Base-by-base conservation (phyloP, 257 asterid species). In the Penstemon davidsonii region DNA sequence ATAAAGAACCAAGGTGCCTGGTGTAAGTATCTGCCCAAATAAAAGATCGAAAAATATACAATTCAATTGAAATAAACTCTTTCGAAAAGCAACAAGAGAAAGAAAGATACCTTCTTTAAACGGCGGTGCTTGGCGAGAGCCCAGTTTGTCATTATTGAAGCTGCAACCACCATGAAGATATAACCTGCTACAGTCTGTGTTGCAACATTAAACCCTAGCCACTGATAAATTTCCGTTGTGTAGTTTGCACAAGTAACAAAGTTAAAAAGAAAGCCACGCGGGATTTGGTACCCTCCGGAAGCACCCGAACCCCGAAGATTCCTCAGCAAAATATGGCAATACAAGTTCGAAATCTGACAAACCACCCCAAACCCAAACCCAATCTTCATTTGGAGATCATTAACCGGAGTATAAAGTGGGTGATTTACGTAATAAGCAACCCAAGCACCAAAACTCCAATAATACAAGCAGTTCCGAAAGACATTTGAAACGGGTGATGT, bases 81-180 rank as follows among this genome's bases (percentile, higher is more conserved):
- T 64, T 56, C 19, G 5, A 42, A n/a, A 19, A 40, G 8, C 49
- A 57, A 66, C 60, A 40, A 65, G 66, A 50, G 40, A 53, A 64
- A 75, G 53, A 65, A 70, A 25, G 3, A 60, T 69, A 94, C 99
- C 97, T 83, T 94, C 82, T 74, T 91, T 44, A 94, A 76, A 46
- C 97, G 97, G 7, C 89, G 90, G 78, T 94, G 97, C 82, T 94
- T 94, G 62, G 86, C 93, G 13, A 94, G 95, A 53, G 99, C 96
- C 99, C 99, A 94, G 78, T 91, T 94, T 12, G 96, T 94, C 99
- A 94, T 94, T 68, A 94, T 94, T 76, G 87, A 66, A 70, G 96
- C 90, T 67, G 99, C 99, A 71, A 94, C 97, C 69, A 81, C 83
- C 96, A 94, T 89, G 86, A 94, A 94, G 59, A 88, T 76, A 53